These are phyloP conservation scores for Rachicladosporium sp. DNA, from an alignment of 2,329 filamentous ascomycete species.

Conservation along the genomic window DNA sequence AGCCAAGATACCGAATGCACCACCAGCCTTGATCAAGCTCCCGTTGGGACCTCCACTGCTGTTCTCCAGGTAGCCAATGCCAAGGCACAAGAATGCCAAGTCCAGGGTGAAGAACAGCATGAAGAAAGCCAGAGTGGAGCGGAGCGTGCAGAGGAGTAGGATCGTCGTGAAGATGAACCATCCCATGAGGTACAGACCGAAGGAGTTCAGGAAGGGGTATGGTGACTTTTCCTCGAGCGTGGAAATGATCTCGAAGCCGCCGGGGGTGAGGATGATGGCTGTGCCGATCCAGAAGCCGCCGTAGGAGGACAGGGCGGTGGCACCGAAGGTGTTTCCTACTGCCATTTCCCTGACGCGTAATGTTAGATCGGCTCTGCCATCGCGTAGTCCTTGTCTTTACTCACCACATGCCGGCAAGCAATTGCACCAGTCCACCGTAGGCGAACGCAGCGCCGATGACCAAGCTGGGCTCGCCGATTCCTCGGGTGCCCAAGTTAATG, in stretches of 20 bases:
- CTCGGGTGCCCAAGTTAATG: slow-evolving; percentile 35
- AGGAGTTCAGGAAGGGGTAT: slow-evolving; percentile 37
- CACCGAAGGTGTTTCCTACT: slow-evolving; percentile 51
- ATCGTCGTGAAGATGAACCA: slow-evolving; percentile 50
- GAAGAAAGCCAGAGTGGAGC: slow-evolving; percentile 48
- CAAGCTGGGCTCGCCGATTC: slow-evolving; percentile 32
- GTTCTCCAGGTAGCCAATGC: slow-evolving; percentile 39
- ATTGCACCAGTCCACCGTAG: slow-evolving; percentile 40
- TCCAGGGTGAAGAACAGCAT: slow-evolving; percentile 46
- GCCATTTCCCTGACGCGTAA: slow-evolving; percentile 34
- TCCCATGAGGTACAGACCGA: slow-evolving; percentile 47
- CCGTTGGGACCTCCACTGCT: slow-evolving; percentile 27
- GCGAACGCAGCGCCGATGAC: slow-evolving; percentile 38
- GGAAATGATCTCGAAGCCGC: slow-evolving; percentile 36
- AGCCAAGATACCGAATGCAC: slow-evolving; percentile 40
- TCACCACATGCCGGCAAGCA: slow-evolving; percentile 41
- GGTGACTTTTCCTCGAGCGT: slow-evolving; percentile 27
- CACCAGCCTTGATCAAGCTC: slow-evolving; percentile 38
- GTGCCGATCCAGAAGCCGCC: slow-evolving; percentile 51
- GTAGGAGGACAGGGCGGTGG: slow-evolving; percentile 48
- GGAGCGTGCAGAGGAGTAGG: slow-evolving; percentile 41
- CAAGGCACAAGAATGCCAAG: slow-evolving; percentile 46
- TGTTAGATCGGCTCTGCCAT: not conserved
- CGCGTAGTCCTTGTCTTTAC: not conserved
- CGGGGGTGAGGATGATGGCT: slow-evolving; percentile 45